Evolutionary conservation across 2,329 filamentous ascomycete genomes (phyloP).

Genomic region (Penicillium sp.): DNA sequence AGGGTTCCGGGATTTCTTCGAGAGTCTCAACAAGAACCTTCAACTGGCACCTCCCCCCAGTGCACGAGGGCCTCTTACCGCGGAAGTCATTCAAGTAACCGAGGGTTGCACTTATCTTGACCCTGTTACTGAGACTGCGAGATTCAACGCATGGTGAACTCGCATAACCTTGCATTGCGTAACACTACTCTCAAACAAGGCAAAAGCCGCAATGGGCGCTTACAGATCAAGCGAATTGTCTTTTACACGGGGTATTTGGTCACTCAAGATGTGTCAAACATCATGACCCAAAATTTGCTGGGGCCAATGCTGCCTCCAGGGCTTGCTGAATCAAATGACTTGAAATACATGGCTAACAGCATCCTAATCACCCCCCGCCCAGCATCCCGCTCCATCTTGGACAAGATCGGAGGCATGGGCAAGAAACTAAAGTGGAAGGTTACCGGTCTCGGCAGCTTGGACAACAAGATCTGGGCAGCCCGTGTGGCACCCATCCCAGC

Average conservation of each 20-base stretch:
- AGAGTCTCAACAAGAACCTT: constrained; percentile 69
- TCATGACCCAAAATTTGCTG: constrained; percentile 64
- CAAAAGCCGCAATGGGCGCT: constrained; percentile 49
- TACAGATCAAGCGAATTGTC: constrained; percentile 81
- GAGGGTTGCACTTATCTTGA: constrained; percentile 74
- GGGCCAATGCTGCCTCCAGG: constrained; percentile 63
- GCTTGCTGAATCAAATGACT: constrained; percentile 64
- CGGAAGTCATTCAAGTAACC: constrained; percentile 83
- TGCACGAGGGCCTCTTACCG: constrained; percentile 65
- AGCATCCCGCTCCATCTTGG: constrained; percentile 70
- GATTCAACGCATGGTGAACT: constrained; percentile 85
- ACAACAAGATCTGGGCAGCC: constrained; percentile 86
- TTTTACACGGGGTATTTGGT: constrained; percentile 94
- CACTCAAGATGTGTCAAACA: constrained; percentile 68
- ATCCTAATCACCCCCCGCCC: constrained; percentile 85
- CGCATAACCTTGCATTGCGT: constrained; percentile 65
- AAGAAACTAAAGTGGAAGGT: constrained; percentile 83
- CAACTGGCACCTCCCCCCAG: constrained; percentile 45
- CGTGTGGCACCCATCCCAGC: constrained; percentile 72
- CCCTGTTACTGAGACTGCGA: constrained; percentile 78
- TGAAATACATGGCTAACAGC: constrained; percentile 83
- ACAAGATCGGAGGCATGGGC: constrained; percentile 85
- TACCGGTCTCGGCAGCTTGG: constrained; percentile 70
- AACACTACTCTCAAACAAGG: constrained; percentile 36
- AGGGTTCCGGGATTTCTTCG: constrained; percentile 82